Conservation (phyloP, 1,284 basidiomycete species). For the Termitomyces sp. region DNA sequence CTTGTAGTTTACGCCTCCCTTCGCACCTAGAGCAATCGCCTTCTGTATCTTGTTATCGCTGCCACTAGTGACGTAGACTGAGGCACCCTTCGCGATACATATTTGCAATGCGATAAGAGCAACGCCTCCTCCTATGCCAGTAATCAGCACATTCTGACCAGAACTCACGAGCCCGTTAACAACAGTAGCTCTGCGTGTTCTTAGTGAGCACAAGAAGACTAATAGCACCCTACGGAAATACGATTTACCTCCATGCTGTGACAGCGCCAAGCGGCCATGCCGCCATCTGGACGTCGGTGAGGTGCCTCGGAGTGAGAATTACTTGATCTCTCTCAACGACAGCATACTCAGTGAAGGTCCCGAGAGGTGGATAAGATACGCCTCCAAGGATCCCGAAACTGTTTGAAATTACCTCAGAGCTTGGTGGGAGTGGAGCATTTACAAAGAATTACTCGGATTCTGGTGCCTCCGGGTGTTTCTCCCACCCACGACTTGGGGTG, state of each 20-base stretch:
- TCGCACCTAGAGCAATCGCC: slow-evolving; percentile 69
- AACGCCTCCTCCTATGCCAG: slow-evolving; percentile 80
- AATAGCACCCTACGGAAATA: neutral
- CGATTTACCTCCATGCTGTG: slow-evolving; percentile 74
- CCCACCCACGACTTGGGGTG: slow-evolving; percentile 74
- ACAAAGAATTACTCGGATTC: slow-evolving; percentile 34
- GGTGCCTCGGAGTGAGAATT: slow-evolving; percentile 61
- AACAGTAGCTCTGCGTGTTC: slow-evolving; percentile 53
- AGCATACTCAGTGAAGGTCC: slow-evolving; percentile 77
- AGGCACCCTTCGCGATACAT: slow-evolving; percentile 71
- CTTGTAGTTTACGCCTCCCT: slow-evolving; percentile 74
- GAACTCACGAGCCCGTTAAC: slow-evolving; percentile 61
- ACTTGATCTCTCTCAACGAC: slow-evolving; percentile 69
- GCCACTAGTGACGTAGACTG: slow-evolving; percentile 82
- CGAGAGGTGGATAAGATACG: slow-evolving; percentile 43
- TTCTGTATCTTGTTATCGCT: slow-evolving; percentile 64
- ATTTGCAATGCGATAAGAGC: slow-evolving; percentile 76
- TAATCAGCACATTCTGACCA: slow-evolving; percentile 76
- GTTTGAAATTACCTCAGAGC: slow-evolving; percentile 8
- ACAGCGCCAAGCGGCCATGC: slow-evolving; percentile 76
- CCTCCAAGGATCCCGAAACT: slow-evolving; percentile 64
- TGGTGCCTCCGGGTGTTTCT: slow-evolving; percentile 54
- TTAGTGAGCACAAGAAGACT: neutral
- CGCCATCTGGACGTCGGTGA: slow-evolving; percentile 66
- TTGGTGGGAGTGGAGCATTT: neutral